Conservation (phyloP, 108 stramenopile genomes). For the Cyclotella choctawhatcheeana region DNA sequence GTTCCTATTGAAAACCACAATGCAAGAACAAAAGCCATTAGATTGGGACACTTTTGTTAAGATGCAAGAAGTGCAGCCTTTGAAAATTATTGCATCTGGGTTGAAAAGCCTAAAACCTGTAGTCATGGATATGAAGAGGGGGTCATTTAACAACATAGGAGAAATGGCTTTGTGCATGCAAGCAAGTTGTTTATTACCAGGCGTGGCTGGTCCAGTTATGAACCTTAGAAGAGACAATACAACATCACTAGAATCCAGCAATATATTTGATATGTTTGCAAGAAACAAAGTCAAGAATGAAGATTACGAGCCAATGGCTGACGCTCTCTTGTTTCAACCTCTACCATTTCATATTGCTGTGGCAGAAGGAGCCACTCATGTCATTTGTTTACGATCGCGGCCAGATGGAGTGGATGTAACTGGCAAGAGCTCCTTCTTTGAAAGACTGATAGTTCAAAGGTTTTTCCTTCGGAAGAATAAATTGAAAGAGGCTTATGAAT, state of each 20-base stretch:
- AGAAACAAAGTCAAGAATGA: slow-evolving; percentile 56
- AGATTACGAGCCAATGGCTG: slow-evolving; percentile 84
- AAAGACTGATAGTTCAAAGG: slow-evolving; percentile 79
- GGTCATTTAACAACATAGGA: slow-evolving; percentile 75
- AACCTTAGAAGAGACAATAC: slow-evolving; percentile 41
- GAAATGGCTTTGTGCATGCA: slow-evolving; percentile 89
- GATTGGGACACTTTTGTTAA: slow-evolving; percentile 90
- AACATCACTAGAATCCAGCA: slow-evolving; percentile 23
- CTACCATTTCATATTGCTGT: slow-evolving; percentile 87
- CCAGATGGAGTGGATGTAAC: slow-evolving; percentile 92
- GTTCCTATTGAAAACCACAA: slow-evolving; percentile 80
- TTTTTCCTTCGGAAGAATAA: slow-evolving; percentile 87
- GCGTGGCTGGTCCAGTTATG: slow-evolving; percentile 93
- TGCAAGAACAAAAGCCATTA: slow-evolving; percentile 88
- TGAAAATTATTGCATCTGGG: slow-evolving; percentile 91
- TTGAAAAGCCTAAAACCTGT: slow-evolving; percentile 72
- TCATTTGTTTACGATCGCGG: slow-evolving; percentile 86
- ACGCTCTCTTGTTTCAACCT: slow-evolving; percentile 92
- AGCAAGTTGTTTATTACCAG: slow-evolving; percentile 92
- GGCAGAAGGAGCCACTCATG: slow-evolving; percentile 92
- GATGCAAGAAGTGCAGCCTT: slow-evolving; percentile 83
- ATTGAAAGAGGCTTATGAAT: slow-evolving; percentile 61
- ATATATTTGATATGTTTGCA: slow-evolving; percentile 61
- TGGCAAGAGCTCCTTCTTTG: slow-evolving; percentile 81
- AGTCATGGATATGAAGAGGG: slow-evolving; percentile 78